Evolutionary conservation across 139 green algal genomes (phyloP), one percentile per base, ranked within the genome.

Genomic region (Chlamydomonas eustigma): DNA sequence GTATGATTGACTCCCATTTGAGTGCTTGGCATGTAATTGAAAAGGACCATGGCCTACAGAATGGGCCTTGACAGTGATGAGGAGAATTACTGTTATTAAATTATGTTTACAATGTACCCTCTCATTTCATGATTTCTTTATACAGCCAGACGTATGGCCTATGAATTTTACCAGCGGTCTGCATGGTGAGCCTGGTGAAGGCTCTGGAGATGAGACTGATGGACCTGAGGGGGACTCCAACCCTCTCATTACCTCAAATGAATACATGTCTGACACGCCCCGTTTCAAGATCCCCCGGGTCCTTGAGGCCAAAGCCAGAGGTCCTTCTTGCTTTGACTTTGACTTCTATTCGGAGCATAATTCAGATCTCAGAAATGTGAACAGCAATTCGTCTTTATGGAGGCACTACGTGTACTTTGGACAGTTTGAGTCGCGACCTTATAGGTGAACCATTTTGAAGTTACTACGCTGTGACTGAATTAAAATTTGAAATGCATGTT

Each of bases 351-450:
- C 80, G 0, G 36, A 50, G 0, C 22, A 78, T 2, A 94, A 90
- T 74, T 63, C 75, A 4, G 88, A 94, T 38, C 77, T 93, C n/a
- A 50, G 1, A 2, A 30, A 8, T 22, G 51, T 39, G 6, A 77
- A 70, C 63, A 25, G 52, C 0, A 51, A 68, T 0, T 38, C 64
- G 0, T 50, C 50, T 4, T 35, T 88, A 0, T 95, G 90, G 90
- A 80, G 86, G 50, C 90, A 95, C 70, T 95, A 82, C 51, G 66
- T 94, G 22, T 78, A 84, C 25, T 81, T 79, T 64, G 90, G 90
- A 1, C 90, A 95, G 72, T 95, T 95, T 73, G 88, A 94, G 71
- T 77, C 80, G 1, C 64, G 90, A 0, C 69, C 82, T 1, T 83
- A 89, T 58, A 76, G 70, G 77, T 81, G 64, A 58, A 18, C 12